Conservation (phyloP, 2,329 filamentous ascomycete genomes). For the Clonostachys rosea region DNA sequence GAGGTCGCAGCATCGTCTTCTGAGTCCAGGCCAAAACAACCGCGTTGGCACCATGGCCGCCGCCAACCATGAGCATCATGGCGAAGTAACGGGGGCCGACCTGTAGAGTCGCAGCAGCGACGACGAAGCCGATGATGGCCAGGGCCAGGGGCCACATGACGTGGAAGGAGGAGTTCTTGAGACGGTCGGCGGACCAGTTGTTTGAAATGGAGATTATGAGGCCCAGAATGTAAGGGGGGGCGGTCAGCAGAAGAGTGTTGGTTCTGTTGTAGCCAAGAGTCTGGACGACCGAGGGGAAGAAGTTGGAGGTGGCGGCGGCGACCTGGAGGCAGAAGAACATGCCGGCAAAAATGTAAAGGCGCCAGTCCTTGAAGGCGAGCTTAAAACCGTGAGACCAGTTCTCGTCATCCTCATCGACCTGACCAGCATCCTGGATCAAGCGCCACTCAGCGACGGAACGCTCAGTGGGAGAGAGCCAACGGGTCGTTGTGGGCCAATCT, state of each 20-base stretch:
- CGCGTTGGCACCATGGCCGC: constrained; percentile 3
- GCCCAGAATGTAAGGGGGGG: constrained; percentile 14
- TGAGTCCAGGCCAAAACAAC: constrained; percentile 61
- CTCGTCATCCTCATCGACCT: constrained; percentile 7
- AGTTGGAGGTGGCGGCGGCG: constrained; percentile 3
- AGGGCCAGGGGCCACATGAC: constrained; percentile 49
- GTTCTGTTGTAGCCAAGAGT: constrained; percentile 10
- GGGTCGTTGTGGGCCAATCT: constrained; percentile 8
- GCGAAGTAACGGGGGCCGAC: constrained; percentile 56
- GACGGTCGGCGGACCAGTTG: constrained; percentile 42
- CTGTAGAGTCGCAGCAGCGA: constrained; percentile 33
- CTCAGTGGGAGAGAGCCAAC: constrained; percentile 15
- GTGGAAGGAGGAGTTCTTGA: constrained; percentile 63
- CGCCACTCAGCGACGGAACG: constrained; percentile 40
- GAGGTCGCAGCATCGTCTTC: constrained; percentile 67
- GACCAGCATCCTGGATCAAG: constrained; percentile 3
- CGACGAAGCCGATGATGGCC: constrained; percentile 2
- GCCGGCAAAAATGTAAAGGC: constrained; percentile 5
- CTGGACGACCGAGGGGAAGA: constrained; percentile 16
- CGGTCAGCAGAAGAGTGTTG: constrained; percentile 14
- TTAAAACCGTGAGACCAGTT: constrained; percentile 10
- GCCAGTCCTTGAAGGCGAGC: constrained; percentile 12
- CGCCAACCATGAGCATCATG: constrained; percentile 25
- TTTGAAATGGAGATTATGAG: constrained; percentile 6
- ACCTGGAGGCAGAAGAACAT: not conserved